A percentile compares a stretch with the other conserved stretches of the same genome.
These are phyloP conservation scores for Trichoderma erinaceum DNA, from an alignment of 495 filamentous ascomycete species.

Conservation along the genomic window DNA sequence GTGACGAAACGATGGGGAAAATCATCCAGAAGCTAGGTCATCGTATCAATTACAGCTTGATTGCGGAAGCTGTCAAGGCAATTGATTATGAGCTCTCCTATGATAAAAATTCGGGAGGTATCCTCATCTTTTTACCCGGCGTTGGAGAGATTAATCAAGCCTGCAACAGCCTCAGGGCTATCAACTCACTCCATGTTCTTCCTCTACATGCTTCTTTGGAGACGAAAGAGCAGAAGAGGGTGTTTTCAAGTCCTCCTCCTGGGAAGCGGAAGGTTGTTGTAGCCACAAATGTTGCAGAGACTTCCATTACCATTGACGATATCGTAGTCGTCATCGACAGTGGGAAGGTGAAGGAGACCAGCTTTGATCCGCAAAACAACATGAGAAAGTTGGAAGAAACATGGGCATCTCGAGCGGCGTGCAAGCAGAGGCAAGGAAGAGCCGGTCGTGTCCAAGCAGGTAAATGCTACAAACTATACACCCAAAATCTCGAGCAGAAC, in stretches of 20 bases:
- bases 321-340: conserved; percentile 95
- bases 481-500: conserved; percentile 69
- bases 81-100: conserved; percentile 67
- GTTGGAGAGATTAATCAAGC: conserved; percentile 81
- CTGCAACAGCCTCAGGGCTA: conserved; percentile 57
- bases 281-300: conserved; percentile 95
- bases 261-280: conserved; percentile 88
- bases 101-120: conserved; percentile 65
- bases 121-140: conserved; percentile 88
- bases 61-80: conserved; percentile 66
- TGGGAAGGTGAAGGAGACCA: conserved; percentile 92
- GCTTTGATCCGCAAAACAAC: conserved; percentile 85
- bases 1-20: conserved; percentile 49
- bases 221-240: conserved; percentile 75
- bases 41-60: conserved; percentile 87
- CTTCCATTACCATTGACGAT: conserved; percentile 96
- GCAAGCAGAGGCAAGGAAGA: conserved; percentile 92
- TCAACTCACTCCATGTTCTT: conserved; percentile 71
- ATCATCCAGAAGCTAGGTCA: conserved; percentile 70
- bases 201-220: conserved; percentile 90
- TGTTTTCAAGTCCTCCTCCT: conserved; percentile 69
- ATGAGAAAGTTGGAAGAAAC: conserved; percentile 92
- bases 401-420: conserved; percentile 91
- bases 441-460: conserved; percentile 88
- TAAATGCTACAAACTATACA: conserved; percentile 93